Base-by-base conservation (phyloP, 805 yeast genomes). In the Cyberlindnera maclurae region DNA sequence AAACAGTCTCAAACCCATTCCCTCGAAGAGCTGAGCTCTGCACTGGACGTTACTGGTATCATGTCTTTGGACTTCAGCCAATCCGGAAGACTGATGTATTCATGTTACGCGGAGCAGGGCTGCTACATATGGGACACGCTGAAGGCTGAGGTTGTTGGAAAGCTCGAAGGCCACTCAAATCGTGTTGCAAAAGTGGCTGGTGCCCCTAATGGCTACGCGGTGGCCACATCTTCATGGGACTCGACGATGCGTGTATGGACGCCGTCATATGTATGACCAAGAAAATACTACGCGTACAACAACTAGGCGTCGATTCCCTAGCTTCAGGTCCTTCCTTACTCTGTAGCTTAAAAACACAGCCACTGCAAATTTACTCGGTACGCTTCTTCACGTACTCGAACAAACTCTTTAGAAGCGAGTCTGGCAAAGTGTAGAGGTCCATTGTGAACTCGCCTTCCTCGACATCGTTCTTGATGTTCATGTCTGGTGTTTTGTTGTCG, bases 371-470 rank as follows among this genome's bases (percentile, higher is more conserved):
- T 44, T 17, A 58, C 36, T 63, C 67, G 26, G 62, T 60, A 51
- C 85, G 80, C 63, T 82, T 85, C 63, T 80, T 80, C 31, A 90
- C 95, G 59, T 83, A 89, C 48, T 90, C 97, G 94, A 94, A 88
- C 62, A 90, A 71, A 70, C 94, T 84, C 67, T 85, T 87, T 58
- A 93, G 73, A 58, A 93, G 68, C 31, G 83, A 77, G 58, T 90
- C 97, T 15, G 97, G 97, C 49, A 90, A 69, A 20, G 97, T 89
- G 62, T 78, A 89, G 51, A 90, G 73, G 64, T 90, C 98, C 85
- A 90, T 86, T 39, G 95, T 87, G 61, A 93, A 90, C 67, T 93
- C 97, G 38, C 98, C 98, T 53, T 86, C 90, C 45, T 90, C 97
- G 36, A 86, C 88, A 55, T 90, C 95, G 60, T 93, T 90, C 59